Percentiles rank a stretch among this genome's conserved stretches.
These are phyloP conservation scores for Aquilaria yunnanensis DNA, from an alignment of 345 rosid species.

Conservation along the genomic window DNA sequence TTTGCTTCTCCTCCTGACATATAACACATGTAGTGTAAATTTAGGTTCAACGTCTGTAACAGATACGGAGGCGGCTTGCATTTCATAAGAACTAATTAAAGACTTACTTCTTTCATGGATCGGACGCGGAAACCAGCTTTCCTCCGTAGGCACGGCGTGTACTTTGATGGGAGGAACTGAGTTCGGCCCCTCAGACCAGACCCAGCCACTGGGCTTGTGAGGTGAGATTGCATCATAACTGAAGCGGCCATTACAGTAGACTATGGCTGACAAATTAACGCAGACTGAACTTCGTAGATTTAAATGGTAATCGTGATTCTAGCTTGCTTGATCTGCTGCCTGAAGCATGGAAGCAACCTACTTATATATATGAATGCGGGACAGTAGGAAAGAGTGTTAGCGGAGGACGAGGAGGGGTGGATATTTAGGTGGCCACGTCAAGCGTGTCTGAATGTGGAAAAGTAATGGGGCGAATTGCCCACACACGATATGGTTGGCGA, in stretches of 20 bases:
- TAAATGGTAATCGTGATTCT: too few relatives aligned
- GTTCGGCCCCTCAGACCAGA: slow-evolving; percentile 18
- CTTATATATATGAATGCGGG: neutral
- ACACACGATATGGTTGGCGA: slow-evolving; percentile 12
- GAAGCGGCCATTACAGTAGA: slow-evolving; percentile 30
- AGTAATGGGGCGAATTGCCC: slow-evolving; percentile 21
- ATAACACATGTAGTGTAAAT: too few relatives aligned
- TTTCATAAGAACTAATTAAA: too few relatives aligned
- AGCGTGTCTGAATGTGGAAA: neutral
- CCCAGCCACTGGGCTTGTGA: slow-evolving; percentile 23
- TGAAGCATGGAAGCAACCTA: too few relatives aligned
- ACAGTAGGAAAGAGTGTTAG: neutral
- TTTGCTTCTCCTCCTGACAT: neutral
- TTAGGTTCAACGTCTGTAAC: too few relatives aligned
- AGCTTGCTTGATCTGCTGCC: too few relatives aligned
- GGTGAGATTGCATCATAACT: slow-evolving; percentile 34
- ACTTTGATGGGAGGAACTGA: slow-evolving; percentile 15
- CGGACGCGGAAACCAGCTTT: slow-evolving; percentile 21
- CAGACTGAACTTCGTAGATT: neutral
- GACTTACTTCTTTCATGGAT: slow-evolving; percentile 11
- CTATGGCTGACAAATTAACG: neutral
- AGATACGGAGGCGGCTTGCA: too few relatives aligned
- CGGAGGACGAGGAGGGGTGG: slow-evolving; percentile 10
- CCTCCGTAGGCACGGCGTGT: slow-evolving; percentile 19
- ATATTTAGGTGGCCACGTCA: slow-evolving; percentile 30